These are phyloP conservation scores for Butyriboletus loyo DNA, from an alignment of 768 basidiomycete species.

Conservation along the genomic window DNA sequence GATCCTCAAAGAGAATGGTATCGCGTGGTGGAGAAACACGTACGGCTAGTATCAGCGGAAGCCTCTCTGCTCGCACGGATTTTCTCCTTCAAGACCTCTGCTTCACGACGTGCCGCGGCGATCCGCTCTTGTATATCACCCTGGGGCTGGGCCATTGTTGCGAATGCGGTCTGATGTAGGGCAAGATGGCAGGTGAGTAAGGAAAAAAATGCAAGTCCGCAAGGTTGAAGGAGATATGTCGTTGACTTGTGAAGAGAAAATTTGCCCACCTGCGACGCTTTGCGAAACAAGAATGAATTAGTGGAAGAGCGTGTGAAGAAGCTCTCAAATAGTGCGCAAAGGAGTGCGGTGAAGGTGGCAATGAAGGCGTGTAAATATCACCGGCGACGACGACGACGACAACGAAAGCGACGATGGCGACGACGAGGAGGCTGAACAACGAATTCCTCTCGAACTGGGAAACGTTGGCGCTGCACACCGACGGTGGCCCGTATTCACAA, in stretches of 20 bases:
- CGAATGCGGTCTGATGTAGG: slow-evolving; percentile 5
- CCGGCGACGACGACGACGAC: slow-evolving; percentile 7
- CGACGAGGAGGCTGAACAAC: slow-evolving; percentile 7
- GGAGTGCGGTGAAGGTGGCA: slow-evolving; percentile 10
- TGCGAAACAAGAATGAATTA: slow-evolving; percentile 28
- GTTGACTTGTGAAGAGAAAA: slow-evolving; percentile 22
- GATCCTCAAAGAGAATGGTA: not conserved
- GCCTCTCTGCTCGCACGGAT: slow-evolving; percentile 95
- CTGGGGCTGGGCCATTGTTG: slow-evolving; percentile 71
- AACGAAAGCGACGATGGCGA: slow-evolving; percentile 5
- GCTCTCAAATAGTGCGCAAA: slow-evolving; percentile 14
- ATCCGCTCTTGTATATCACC: slow-evolving; percentile 90
- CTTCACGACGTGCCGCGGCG: slow-evolving; percentile 94
- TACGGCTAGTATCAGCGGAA: slow-evolving; percentile 95
- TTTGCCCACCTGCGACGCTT: slow-evolving; percentile 27
- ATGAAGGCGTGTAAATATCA: slow-evolving; percentile 7
- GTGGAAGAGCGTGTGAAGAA: slow-evolving; percentile 27
- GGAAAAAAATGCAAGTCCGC: not conserved
- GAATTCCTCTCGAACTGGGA: slow-evolving; percentile 15
- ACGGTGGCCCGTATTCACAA: slow-evolving; percentile 12
- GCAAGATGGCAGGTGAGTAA: not conserved
- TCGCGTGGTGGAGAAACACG: slow-evolving; percentile 36
- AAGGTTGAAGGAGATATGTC: slow-evolving; percentile 1
- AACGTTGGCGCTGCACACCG: slow-evolving; percentile 13
- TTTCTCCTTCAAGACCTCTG: slow-evolving; percentile 97